phyloP scores from a whole-genome alignment of 2,329 filamentous ascomycete genomes.

The Verticillium nubilum region DNA sequence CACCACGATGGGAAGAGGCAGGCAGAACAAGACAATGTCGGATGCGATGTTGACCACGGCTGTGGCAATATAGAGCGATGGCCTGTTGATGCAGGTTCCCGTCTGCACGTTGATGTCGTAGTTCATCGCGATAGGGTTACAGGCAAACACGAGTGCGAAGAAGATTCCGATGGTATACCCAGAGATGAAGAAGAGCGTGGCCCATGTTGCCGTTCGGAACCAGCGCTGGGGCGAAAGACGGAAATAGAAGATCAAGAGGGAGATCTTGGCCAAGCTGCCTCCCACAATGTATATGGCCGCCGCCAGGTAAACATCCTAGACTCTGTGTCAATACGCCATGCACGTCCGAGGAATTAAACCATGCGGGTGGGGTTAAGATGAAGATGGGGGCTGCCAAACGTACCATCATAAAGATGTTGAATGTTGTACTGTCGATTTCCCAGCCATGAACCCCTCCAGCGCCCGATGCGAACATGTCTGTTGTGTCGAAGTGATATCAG shows the following conservation, averaged over 20 bases:
- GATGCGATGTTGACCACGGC: constrained; percentile 40
- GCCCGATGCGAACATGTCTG: constrained; percentile 21
- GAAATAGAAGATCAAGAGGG: constrained; percentile 31
- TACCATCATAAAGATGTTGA: constrained; percentile 8
- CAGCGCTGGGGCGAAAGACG: constrained; percentile 26
- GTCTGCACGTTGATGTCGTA: constrained; percentile 22
- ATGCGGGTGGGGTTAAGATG: too few species aligned
- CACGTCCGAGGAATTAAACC: too few species aligned
- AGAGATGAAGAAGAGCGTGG: constrained; percentile 20
- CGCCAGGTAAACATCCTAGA: constrained; percentile 14
- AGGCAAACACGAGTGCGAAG: constrained; percentile 29
- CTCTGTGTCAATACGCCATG: too few species aligned
- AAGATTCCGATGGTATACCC: constrained; percentile 26
- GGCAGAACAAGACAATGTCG: constrained; percentile 37
- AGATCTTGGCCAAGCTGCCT: constrained; percentile 29
- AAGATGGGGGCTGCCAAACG: too few species aligned
- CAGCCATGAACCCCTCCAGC: constrained; percentile 13
- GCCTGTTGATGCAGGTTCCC: constrained; percentile 36
- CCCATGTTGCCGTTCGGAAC: constrained; percentile 24
- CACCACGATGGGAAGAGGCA: constrained; percentile 40
- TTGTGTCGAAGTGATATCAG: too few species aligned
- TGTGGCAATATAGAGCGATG: constrained; percentile 41
- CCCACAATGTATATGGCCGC: constrained; percentile 25
- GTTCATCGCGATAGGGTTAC: constrained; percentile 23
- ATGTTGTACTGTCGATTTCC: constrained; percentile 10